These are phyloP conservation scores for Agastache rugosa DNA, from an alignment of 257 asterid genomes.

Conservation along the genomic window DNA sequence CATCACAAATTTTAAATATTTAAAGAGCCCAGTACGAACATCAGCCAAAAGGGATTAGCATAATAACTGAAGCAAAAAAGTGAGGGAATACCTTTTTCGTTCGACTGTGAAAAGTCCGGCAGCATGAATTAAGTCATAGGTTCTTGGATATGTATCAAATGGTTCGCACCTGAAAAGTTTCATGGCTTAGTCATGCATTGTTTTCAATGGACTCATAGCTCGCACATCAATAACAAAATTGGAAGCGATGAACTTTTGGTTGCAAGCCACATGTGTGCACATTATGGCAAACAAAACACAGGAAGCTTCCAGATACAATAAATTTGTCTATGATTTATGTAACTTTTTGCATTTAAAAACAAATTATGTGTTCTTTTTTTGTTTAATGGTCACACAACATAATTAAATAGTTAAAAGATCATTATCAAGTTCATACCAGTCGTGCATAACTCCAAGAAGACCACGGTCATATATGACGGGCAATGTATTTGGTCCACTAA, in stretches of 20 bases:
- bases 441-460: slow-evolving; percentile 93
- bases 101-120: slow-evolving; percentile 63
- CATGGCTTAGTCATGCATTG: slow-evolving; percentile 13
- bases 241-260: background rate
- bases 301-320: background rate
- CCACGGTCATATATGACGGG: slow-evolving; percentile 97
- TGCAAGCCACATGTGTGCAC: background rate
- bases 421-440: slow-evolving; percentile 63
- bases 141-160: slow-evolving; percentile 80
- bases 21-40: background rate
- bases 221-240: slow-evolving; percentile 16
- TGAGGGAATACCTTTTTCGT: slow-evolving; percentile 54
- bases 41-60: background rate
- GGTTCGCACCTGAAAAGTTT: slow-evolving; percentile 72
- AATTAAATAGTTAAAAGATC: slow-evolving; percentile 7
- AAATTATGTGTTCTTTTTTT: background rate
- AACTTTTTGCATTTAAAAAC: background rate
- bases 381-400: slow-evolving; percentile 4
- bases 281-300: slow-evolving; percentile 4
- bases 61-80: background rate
- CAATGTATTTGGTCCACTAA: slow-evolving; percentile 87
- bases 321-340: background rate
- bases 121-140: slow-evolving; percentile 77
- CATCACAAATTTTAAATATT: slow-evolving; percentile 9
- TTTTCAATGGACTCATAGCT: background rate